Evolutionary conservation across 305 asterid species (phyloP), one percentile per base, ranked within the genome.

Genomic region (Euphrasia arctica): DNA sequence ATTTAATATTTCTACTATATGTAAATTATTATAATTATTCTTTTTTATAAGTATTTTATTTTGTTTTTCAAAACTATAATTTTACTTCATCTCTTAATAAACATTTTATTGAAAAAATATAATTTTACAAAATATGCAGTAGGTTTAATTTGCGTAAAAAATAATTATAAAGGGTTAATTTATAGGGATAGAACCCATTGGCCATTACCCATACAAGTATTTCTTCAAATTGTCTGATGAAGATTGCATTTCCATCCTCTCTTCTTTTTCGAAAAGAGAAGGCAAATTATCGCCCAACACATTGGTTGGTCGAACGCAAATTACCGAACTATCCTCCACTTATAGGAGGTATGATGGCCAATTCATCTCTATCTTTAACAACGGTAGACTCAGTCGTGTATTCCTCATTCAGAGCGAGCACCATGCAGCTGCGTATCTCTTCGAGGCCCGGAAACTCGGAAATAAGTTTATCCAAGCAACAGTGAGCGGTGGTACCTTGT

Each of bases 321-420:
- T 39, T 39, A 0, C 45, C 43, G 8, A 39, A 39, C 77, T 91
- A 89, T 4, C 98, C 96, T 56, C 96, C 96, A 67, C 96, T 91
- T 69, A 87, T 91, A 64, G 95, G 98, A 72, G 96, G 96, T 71
- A 91, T 91, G 72, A 91, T 87, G 22, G 96, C 96, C 74, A 91
- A 72, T 74, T 85, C 95, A 73, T 91, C 98, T 66, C 83, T 70
- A 66, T 89, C 84, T 65, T 85, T 79, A 49, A 89, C 89, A 58
- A 77, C 73, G 11, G 82, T 70, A 15, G 92, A 78, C 55, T 83
- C 92, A 0, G 73, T 66, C 11, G 85, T 64, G 75, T 90, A 90
- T 73, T 90, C 97, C 78, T 85, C 90, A 27, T 90, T 85, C 2
- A 86, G 71, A 41, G 97, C 95, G 4, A 90, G 90, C 60, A 87